phyloP scores from a whole-genome alignment of 495 filamentous ascomycete genomes.

The Terfezia claveryi region DNA sequence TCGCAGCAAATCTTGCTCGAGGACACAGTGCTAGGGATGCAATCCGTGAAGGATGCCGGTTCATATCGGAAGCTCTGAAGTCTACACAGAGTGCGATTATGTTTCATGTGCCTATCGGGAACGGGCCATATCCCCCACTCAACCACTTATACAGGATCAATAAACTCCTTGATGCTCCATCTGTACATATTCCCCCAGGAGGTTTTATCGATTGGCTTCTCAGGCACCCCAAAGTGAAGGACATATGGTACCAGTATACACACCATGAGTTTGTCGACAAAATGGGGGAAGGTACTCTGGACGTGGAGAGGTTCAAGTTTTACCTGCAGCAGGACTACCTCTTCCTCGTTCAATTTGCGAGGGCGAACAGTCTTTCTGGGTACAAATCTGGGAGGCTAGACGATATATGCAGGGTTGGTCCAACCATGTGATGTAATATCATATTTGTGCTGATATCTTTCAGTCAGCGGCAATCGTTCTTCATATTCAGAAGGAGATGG shows the following conservation, averaged over 20 bases:
- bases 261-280: constrained; percentile 59
- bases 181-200: constrained; percentile 53
- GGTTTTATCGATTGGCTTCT: constrained; percentile 69
- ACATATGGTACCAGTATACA: constrained; percentile 48
- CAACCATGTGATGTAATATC: neutral
- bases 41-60: no score
- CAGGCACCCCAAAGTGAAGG: constrained; percentile 46
- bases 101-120: no score
- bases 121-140: neutral
- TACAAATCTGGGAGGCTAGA: constrained; percentile 59
- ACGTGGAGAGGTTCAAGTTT: constrained; percentile 50
- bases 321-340: constrained; percentile 82
- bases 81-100: no score
- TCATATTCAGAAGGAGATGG: constrained; percentile 53
- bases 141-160: neutral
- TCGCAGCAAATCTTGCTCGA: no score
- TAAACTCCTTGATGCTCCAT: constrained; percentile 50
- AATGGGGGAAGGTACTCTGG: constrained; percentile 53
- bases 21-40: no score
- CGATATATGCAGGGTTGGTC: constrained; percentile 51
- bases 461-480: constrained; percentile 30
- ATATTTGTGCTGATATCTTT: neutral
- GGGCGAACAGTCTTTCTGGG: constrained; percentile 59
- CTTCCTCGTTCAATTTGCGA: constrained; percentile 69
- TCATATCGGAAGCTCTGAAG: no score